Evolutionary conservation across 768 basidiomycete genomes (phyloP), one percentile per base, ranked within the genome.

Genomic region (Leccinum rimulosum): DNA sequence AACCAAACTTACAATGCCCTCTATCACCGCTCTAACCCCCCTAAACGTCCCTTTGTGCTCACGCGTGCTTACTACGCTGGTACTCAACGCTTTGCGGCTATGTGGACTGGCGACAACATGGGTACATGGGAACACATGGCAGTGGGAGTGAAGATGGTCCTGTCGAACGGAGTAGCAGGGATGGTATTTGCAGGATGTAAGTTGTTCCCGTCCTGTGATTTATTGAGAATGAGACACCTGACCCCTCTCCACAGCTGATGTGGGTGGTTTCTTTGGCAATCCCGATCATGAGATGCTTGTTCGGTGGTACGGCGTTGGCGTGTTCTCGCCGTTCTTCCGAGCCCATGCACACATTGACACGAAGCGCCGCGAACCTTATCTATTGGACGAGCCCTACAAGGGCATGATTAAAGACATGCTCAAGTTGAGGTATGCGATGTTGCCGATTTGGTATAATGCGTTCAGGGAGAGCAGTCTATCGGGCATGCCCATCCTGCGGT

Each of bases 31-130:
- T 86, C 91, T 22, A 77, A 85, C 55, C 83, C 88, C 15, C 82
- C 89, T 1, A 85, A 85, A 65, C 85, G 97, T 14, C 95, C 97
- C 0, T 99, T 99, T 71, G 95, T 99, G 51, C 85, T 99, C 10
- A 95, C 95, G 0, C 90, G 97, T 52, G 83, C 94, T 12, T 98
- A 97, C 84, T 98, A 82, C 57, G 91, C 95, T 1, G 97, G 97
- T 3, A 94, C 95, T 28, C 97, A 98, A 72, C 86, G 95, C 22
- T 93, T 91, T 66, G 93, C 95, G 38, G 95, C 97, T 5, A 94
- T 97, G 82, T 99, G 97, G 97, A 98, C 96, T 8, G 97, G 97
- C 17, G 97, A 99, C 74, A 98, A 98, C 73, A 78, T 96, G 28
- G 93, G 96, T 17, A 94, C 92, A 1, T 99, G 97, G 97, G 94